A percentile compares a stretch with the other conserved stretches of the same genome.
phyloP scores from a whole-genome alignment of 73 alveolate genomes.

The Loxodes magnus region DNA sequence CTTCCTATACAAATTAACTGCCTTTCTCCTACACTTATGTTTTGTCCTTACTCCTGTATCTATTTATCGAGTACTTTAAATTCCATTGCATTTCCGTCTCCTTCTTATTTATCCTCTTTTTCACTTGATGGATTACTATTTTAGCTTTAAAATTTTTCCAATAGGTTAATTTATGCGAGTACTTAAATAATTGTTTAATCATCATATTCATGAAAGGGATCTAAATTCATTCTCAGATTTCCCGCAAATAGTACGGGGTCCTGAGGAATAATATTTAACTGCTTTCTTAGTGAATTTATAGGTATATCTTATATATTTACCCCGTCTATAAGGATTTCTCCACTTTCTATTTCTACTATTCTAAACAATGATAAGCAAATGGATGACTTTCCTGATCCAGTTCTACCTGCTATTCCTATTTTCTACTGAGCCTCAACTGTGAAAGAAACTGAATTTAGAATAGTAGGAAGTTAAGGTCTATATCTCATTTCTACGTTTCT shows the following conservation, averaged over 20 bases:
- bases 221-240: slow-evolving; percentile 59
- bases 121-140: too few relatives aligned
- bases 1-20: slow-evolving; percentile 17
- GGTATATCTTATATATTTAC: slow-evolving; percentile 41
- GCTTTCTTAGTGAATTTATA: slow-evolving; percentile 39
- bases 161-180: slow-evolving; percentile 34
- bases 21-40: slow-evolving; percentile 28
- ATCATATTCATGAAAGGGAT: slow-evolving; percentile 43
- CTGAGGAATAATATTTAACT: slow-evolving; percentile 55
- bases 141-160: too few relatives aligned
- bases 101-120: too few relatives aligned
- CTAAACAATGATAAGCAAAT: slow-evolving; percentile 35
- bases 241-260: slow-evolving; percentile 58
- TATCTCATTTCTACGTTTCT: slow-evolving; percentile 61
- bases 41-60: too few relatives aligned
- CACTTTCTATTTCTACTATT: slow-evolving; percentile 26
- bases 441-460: slow-evolving; percentile 53
- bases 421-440: slow-evolving; percentile 57
- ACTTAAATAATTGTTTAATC: slow-evolving; percentile 33
- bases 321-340: slow-evolving; percentile 38
- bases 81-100: too few relatives aligned
- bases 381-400: slow-evolving; percentile 96
- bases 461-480: slow-evolving; percentile 55
- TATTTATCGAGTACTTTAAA: too few relatives aligned
- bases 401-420: slow-evolving; percentile 89